Base-by-base conservation (phyloP, 441 rosid genomes). In the Sinapis alba region DNA sequence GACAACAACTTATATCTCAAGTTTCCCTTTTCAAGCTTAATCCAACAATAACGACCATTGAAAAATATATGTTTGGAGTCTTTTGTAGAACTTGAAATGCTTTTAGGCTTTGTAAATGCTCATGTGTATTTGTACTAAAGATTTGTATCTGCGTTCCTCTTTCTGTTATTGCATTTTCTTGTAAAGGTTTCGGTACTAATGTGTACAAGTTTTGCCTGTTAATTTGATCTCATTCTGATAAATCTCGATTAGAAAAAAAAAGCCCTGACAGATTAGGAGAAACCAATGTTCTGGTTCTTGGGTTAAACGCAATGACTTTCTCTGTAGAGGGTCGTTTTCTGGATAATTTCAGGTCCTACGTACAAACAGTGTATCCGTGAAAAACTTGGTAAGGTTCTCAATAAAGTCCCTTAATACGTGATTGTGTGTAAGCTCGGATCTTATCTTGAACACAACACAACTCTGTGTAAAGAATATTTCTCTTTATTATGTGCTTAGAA, bases 41-140 rank as follows among this genome's bases (percentile, higher is more conserved):
- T 28, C 32, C 32, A 28, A 28, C 32, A 28, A 28, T 28, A 28
- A 28, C 7, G 13, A 51, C 8, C 36, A 32, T 4, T 23, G 6
- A 56, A 72, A 64, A 64, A 36, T 15, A 56, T 54, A 41, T 54
- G 32, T 24, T 23, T 27, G 65, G 18, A 64, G 45, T 65, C 64
- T 73, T 43, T 57, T 57, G 66, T 74, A 15, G 10, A n/a, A n/a
- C n/a, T n/a, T n/a, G n/a, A 58, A 58, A 12, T 57, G 19, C 8
- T 3, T 65, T 1, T 58, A 19, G n/a, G 26, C 34, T 65, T 57
- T 65, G n/a, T n/a, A n/a, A n/a, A n/a, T n/a, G n/a, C n/a, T n/a
- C n/a, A n/a, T n/a, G n/a, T n/a, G n/a, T n/a, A n/a, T n/a, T n/a
- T n/a, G n/a, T n/a, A n/a, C n/a, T n/a, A n/a, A n/a, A n/a, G n/a